These are phyloP conservation scores for Melanomma pulvis-pyrius DNA, from an alignment of 495 filamentous ascomycete genomes.

Conservation along the genomic window DNA sequence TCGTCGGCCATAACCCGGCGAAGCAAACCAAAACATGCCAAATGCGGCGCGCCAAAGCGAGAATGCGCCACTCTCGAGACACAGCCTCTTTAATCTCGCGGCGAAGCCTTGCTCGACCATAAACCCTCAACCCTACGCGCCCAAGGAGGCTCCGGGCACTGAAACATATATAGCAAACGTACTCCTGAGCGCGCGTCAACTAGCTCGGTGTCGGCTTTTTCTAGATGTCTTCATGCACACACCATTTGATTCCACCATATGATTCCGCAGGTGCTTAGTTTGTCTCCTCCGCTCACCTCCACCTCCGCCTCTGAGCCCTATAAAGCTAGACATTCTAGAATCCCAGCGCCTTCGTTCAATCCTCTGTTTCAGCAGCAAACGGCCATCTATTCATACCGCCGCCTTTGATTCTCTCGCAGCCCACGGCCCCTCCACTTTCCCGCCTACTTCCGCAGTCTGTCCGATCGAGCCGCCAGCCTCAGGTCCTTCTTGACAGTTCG, in stretches of 20 bases:
- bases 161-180: conserved; percentile 21
- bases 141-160: background rate
- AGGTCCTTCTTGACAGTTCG: background rate
- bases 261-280: conserved; percentile 1
- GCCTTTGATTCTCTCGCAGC: background rate
- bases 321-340: background rate
- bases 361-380: conserved; percentile 15
- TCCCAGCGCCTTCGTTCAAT: background rate
- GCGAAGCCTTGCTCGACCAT: conserved; percentile 7
- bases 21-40: background rate
- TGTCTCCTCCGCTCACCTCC: background rate
- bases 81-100: conserved; percentile 7
- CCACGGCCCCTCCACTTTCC: background rate
- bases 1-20: conserved; percentile 3
- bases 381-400: background rate
- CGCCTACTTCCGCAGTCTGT: conserved; percentile 1
- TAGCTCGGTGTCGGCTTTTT: conserved; percentile 9
- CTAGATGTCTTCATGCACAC: background rate
- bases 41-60: conserved; percentile 16
- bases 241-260: background rate
- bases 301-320: background rate
- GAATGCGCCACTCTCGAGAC: background rate
- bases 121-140: conserved; percentile 16
- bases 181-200: conserved; percentile 21
- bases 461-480: background rate